phyloP scores from a whole-genome alignment of 306 rosid species.

The Prunus mume region DNA sequence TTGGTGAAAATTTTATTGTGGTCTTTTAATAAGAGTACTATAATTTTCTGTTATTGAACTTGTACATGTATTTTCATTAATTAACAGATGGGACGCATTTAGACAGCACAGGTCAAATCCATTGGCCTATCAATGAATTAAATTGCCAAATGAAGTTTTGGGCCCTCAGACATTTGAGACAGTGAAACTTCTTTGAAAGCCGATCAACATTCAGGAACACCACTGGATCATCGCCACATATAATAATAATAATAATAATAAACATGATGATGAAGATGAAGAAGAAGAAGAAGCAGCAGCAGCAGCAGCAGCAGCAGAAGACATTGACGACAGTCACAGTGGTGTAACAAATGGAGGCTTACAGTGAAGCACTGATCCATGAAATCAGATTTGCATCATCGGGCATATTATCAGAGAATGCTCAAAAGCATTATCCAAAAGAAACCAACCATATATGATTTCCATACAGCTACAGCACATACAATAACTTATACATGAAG shows the following conservation, averaged over 20 bases:
- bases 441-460: not conserved
- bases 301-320: not conserved
- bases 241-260: not conserved
- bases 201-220: not conserved
- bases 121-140: no score
- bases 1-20: no score
- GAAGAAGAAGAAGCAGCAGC: not conserved
- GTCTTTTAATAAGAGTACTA: no score
- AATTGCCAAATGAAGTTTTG: no score
- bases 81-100: no score
- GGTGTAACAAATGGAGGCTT: not conserved
- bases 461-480: no score
- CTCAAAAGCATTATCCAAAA: not conserved
- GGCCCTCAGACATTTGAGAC: not conserved
- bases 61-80: no score
- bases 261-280: not conserved
- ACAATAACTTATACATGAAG: not conserved
- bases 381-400: not conserved
- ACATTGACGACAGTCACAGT: not conserved
- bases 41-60: no score
- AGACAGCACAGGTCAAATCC: no score
- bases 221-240: not conserved
- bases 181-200: not conserved
- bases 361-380: not conserved
- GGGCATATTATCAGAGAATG: not conserved